phyloP scores from a whole-genome alignment of 106 monocot genomes.

The Ottelia alismoides region DNA sequence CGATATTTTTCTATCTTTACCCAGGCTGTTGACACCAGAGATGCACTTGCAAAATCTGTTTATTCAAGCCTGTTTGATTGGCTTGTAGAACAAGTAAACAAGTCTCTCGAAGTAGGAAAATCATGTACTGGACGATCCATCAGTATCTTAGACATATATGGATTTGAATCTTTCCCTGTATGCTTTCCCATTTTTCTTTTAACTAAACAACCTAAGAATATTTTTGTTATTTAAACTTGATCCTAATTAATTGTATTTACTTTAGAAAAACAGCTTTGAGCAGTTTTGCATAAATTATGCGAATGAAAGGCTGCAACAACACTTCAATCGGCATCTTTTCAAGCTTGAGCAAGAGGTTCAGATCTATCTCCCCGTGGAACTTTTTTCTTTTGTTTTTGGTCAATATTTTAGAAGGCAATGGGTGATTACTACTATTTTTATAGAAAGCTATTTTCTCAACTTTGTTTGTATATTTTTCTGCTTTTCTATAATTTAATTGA shows the following conservation, averaged over 20 bases:
- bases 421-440: too few species aligned
- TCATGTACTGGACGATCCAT: constrained; percentile 78
- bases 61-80: constrained; percentile 93
- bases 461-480: too few species aligned
- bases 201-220: too few species aligned
- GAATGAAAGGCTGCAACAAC: constrained; percentile 97
- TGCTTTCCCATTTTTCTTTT: too few species aligned
- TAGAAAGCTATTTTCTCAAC: too few species aligned
- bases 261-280: constrained; percentile 92
- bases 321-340: constrained; percentile 96
- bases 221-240: too few species aligned
- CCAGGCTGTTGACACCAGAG: constrained; percentile 91
- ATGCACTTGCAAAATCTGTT: constrained; percentile 87
- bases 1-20: constrained; percentile 10
- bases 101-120: constrained; percentile 72
- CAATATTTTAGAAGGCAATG: too few species aligned
- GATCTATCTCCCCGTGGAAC: too few species aligned
- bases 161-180: constrained; percentile 98
- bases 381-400: too few species aligned
- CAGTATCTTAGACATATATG: constrained; percentile 97
- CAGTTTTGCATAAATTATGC: constrained; percentile 99
- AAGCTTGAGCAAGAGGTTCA: constrained; percentile 98
- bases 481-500: too few species aligned
- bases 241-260: too few species aligned
- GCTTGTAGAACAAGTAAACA: constrained; percentile 92